phyloP scores from a whole-genome alignment of 2,329 filamentous ascomycete species.

The Pseudocercospora cruenta region DNA sequence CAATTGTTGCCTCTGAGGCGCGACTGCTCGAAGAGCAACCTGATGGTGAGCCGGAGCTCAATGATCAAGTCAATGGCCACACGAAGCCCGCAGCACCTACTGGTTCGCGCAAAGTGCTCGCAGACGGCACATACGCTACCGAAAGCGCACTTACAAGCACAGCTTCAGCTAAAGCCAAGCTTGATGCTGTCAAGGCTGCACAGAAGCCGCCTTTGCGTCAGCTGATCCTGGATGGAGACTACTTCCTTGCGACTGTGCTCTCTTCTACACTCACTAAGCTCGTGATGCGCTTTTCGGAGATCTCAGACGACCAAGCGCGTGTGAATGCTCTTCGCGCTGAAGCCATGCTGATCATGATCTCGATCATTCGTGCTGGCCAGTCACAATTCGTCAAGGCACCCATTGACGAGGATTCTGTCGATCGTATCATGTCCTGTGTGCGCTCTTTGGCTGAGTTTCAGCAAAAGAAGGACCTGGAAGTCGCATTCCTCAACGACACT shows the following conservation, averaged over 20 bases:
- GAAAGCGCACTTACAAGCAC: conserved; percentile 95
- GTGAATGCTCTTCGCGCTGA: conserved; percentile 94
- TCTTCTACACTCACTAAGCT: conserved; percentile 95
- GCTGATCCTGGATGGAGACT: conserved; percentile 94
- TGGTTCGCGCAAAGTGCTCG: conserved; percentile 86
- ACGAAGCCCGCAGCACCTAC: conserved; percentile 75
- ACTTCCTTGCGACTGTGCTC: conserved; percentile 93
- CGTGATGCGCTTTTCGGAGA: conserved; percentile 95
- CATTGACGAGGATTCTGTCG: conserved; percentile 97
- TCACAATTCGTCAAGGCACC: conserved; percentile 98
- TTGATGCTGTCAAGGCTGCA: conserved; percentile 95
- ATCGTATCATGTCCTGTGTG: conserved; percentile 97
- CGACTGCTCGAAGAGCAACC: conserved; percentile 81
- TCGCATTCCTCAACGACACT: conserved; percentile 91
- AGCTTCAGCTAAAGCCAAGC: conserved; percentile 82
- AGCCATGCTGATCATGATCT: conserved; percentile 99
- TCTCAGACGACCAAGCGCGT: conserved; percentile 80
- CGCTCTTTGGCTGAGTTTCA: conserved; percentile 88
- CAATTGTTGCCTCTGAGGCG: conserved; percentile 93
- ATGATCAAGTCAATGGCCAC: conserved; percentile 77
- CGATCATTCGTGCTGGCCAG: conserved; percentile 94
- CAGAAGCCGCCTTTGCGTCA: conserved; percentile 94
- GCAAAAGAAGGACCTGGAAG: conserved; percentile 86
- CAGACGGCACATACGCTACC: conserved; percentile 96
- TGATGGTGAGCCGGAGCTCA: conserved; percentile 64